Conservation (phyloP, 2,329 filamentous ascomycete genomes). For the Aspergillus japonicus region DNA sequence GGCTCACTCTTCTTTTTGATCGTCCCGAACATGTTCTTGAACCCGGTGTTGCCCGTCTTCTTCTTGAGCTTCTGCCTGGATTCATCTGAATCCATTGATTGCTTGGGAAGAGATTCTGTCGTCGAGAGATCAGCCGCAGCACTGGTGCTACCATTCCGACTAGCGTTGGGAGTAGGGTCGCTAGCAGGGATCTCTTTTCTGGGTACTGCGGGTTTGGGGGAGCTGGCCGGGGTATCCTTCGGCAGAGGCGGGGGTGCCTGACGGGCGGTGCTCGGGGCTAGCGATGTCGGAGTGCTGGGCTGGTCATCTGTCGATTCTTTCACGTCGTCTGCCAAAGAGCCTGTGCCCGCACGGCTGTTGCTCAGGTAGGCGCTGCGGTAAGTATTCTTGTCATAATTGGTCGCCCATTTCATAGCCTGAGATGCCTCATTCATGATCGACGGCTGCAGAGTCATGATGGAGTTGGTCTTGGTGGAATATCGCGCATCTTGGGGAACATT, state of each 20-base stretch:
- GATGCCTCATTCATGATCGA: slow-evolving; percentile 82
- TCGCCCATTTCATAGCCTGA: slow-evolving; percentile 95
- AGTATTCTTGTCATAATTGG: slow-evolving; percentile 85
- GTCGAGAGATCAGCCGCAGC: slow-evolving; percentile 22
- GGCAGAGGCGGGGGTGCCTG: slow-evolving; percentile 32
- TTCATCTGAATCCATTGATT: slow-evolving; percentile 34
- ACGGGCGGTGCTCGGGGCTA: slow-evolving; percentile 28
- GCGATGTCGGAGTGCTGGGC: slow-evolving; percentile 20
- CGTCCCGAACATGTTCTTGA: slow-evolving; percentile 46
- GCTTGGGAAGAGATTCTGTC: slow-evolving; percentile 33
- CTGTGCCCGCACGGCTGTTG: slow-evolving; percentile 70
- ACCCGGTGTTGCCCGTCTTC: slow-evolving; percentile 41
- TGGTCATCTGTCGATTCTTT: slow-evolving; percentile 36
- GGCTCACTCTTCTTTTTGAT: slow-evolving; percentile 40
- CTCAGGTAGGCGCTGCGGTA: slow-evolving; percentile 83
- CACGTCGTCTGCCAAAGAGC: slow-evolving; percentile 51
- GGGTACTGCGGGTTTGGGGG: slow-evolving; percentile 26
- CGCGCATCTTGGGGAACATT: slow-evolving; percentile 52
- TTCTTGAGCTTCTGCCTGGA: slow-evolving; percentile 46
- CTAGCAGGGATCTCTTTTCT: slow-evolving; percentile 23
- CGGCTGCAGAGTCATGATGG: slow-evolving; percentile 83
- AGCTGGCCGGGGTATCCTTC: slow-evolving; percentile 31
- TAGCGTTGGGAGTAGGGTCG: slow-evolving; percentile 4
- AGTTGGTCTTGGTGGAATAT: slow-evolving; percentile 73
- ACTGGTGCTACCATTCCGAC: slow-evolving; percentile 18